phyloP scores from a whole-genome alignment of 805 yeast genomes.

The Kodamaea nitidulidarum region DNA sequence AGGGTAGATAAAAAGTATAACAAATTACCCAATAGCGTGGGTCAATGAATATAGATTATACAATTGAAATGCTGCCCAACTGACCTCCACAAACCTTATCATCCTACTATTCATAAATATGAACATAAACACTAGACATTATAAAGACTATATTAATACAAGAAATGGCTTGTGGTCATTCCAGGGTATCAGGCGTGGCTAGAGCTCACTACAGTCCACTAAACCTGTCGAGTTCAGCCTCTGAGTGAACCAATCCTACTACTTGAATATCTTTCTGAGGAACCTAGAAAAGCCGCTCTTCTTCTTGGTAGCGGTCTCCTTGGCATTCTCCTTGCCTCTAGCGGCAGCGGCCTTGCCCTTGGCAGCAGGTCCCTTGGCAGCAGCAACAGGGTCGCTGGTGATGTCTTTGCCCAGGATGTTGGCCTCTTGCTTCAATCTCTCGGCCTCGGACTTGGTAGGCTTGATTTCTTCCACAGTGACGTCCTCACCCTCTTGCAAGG shows the following conservation, averaged over 20 bases:
- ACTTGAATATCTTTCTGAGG: conserved; percentile 15
- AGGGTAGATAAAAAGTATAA: no score
- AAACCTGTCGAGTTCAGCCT: background rate
- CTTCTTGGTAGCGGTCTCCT: conserved; percentile 11
- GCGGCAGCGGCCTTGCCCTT: conserved; percentile 9
- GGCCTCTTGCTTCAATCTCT: conserved; percentile 34
- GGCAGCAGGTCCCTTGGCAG: conserved; percentile 7
- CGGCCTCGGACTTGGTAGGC: conserved; percentile 38
- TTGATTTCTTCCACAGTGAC: conserved; percentile 40
- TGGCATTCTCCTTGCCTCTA: conserved; percentile 9
- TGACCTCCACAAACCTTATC: no score
- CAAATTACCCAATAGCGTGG: no score
- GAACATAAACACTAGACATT: no score
- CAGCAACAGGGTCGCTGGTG: conserved; percentile 5
- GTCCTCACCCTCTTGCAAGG: conserved; percentile 32
- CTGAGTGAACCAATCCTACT: background rate
- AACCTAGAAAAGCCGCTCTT: conserved; percentile 15
- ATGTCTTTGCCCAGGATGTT: conserved; percentile 5
- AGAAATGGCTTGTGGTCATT: no score
- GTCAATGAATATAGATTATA: no score
- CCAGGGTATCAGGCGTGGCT: no score
- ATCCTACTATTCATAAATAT: no score
- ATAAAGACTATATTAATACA: no score
- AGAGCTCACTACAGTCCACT: background rate
- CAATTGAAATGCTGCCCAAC: no score